Evolutionary conservation across 257 asterid genomes (phyloP).

Genomic region (Rhazya stricta): DNA sequence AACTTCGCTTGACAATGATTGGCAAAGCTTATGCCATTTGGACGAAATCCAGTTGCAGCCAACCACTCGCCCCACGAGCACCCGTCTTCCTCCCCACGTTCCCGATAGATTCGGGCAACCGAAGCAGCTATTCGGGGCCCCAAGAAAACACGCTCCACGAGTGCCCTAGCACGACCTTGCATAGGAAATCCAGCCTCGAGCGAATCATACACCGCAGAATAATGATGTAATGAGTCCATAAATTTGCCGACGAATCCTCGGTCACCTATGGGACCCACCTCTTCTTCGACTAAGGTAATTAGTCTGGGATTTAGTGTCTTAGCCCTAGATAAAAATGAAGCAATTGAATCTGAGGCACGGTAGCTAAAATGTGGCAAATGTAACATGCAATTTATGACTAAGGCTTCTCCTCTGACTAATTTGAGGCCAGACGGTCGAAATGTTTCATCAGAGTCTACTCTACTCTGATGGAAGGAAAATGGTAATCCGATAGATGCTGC

Average conservation of each 20-base stretch:
- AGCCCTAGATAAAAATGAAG: slow-evolving; percentile 55
- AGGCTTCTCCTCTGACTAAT: slow-evolving; percentile 63
- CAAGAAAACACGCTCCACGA: slow-evolving; percentile 62
- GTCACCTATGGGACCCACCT: slow-evolving; percentile 24
- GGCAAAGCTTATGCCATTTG: slow-evolving; percentile 49
- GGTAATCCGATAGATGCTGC: slow-evolving; percentile 77
- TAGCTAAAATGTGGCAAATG: slow-evolving; percentile 64
- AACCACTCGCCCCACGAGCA: slow-evolving; percentile 60
- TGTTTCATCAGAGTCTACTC: slow-evolving; percentile 55
- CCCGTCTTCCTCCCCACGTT: slow-evolving; percentile 27
- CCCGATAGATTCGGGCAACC: slow-evolving; percentile 42
- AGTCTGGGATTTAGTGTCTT: slow-evolving; percentile 50
- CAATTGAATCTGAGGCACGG: slow-evolving; percentile 54
- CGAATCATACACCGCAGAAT: slow-evolving; percentile 60
- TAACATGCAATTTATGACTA: slow-evolving; percentile 63
- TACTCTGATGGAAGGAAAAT: slow-evolving; percentile 64
- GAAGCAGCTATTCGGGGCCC: slow-evolving; percentile 61
- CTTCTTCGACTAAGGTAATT: slow-evolving; percentile 71
- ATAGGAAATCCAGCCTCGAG: slow-evolving; percentile 75
- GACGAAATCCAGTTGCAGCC: slow-evolving; percentile 37
- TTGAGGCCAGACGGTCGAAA: slow-evolving; percentile 53
- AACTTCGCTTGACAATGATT: slow-evolving; percentile 78
- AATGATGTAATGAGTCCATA: slow-evolving; percentile 66
- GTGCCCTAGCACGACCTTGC: slow-evolving; percentile 52
- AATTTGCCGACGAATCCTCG: slow-evolving; percentile 64